A percentile compares a stretch with the other conserved stretches of the same genome.
Evolutionary conservation across 2,329 filamentous ascomycete genomes (phyloP).

Genomic region (Verticillium dahliae): DNA sequence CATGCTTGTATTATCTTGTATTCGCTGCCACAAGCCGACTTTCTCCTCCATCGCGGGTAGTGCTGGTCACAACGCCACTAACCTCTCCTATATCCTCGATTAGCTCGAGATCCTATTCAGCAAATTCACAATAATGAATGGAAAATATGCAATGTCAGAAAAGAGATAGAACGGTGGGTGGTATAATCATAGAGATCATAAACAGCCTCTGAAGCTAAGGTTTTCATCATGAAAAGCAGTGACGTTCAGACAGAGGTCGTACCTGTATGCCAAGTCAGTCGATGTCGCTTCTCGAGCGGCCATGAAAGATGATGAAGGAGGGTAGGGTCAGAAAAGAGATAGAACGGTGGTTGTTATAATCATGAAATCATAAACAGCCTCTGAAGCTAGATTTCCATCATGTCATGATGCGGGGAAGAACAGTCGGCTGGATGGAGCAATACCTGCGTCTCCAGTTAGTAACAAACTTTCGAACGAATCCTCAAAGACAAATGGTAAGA

Average conservation of each 20-base stretch:
- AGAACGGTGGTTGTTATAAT: slow-evolving; percentile 29
- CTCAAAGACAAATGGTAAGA: slow-evolving; percentile 5
- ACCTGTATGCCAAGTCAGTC: background rate
- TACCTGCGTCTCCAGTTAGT: slow-evolving; percentile 6
- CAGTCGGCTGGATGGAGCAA: background rate
- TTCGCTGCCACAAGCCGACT: background rate
- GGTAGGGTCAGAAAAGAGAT: slow-evolving; percentile 12
- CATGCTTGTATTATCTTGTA: background rate
- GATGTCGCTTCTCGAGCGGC: background rate
- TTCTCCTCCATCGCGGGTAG: background rate
- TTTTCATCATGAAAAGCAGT: slow-evolving; percentile 29
- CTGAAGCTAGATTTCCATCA: slow-evolving; percentile 22
- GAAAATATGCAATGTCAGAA: slow-evolving; percentile 5
- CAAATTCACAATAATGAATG: background rate
- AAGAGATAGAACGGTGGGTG: slow-evolving; percentile 22
- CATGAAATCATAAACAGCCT: slow-evolving; percentile 42
- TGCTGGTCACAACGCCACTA: background rate
- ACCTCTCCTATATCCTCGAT: background rate
- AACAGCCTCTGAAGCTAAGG: slow-evolving; percentile 37
- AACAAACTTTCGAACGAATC: background rate
- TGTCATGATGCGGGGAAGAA: background rate
- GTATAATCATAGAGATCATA: slow-evolving; percentile 35
- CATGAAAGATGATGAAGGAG: background rate
- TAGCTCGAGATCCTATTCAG: background rate
- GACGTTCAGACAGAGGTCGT: background rate